A percentile compares a stretch with the other conserved stretches of the same genome.
Evolutionary conservation across 192 early-diverging fungal species (phyloP).

Genomic region (Geranomyces variabilis): DNA sequence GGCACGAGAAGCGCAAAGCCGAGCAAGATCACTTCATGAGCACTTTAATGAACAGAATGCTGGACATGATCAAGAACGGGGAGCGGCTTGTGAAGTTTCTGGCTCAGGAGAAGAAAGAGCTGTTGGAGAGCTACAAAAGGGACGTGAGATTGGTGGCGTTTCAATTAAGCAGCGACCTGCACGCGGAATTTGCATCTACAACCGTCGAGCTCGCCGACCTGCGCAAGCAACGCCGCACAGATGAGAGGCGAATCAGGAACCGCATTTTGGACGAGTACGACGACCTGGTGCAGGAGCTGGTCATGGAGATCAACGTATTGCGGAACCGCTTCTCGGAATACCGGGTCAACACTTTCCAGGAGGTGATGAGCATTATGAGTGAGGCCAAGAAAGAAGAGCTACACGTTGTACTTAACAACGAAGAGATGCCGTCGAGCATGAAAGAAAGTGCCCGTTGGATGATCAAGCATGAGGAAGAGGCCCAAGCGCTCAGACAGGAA

Average conservation of each 20-base stretch:
- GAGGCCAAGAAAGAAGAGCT: constrained; percentile 61
- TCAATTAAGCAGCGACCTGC: constrained; percentile 38
- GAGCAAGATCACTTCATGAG: constrained; percentile 54
- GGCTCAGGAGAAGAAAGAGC: constrained; percentile 50
- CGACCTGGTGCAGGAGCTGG: constrained; percentile 57
- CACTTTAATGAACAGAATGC: constrained; percentile 38
- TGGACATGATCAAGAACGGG: constrained; percentile 46
- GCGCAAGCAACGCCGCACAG: constrained; percentile 45
- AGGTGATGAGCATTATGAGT: constrained; percentile 56
- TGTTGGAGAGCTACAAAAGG: constrained; percentile 47
- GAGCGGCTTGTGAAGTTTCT: constrained; percentile 46
- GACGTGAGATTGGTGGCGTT: constrained; percentile 47
- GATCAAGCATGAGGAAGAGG: constrained; percentile 51
- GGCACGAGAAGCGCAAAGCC: constrained; percentile 43
- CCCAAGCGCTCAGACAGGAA: constrained; percentile 38
- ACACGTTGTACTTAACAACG: constrained; percentile 39
- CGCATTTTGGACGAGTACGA: constrained; percentile 61
- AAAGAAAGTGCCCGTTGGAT: constrained; percentile 35
- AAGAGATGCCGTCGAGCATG: constrained; percentile 48
- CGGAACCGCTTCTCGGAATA: constrained; percentile 57
- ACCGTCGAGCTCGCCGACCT: constrained; percentile 54
- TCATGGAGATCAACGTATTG: constrained; percentile 55
- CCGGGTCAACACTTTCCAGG: constrained; percentile 52
- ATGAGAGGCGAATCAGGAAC: constrained; percentile 51
- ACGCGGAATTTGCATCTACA: constrained; percentile 45